phyloP scores from a whole-genome alignment of 2,329 filamentous ascomycete species.

The Ophiosphaerella narmari region DNA sequence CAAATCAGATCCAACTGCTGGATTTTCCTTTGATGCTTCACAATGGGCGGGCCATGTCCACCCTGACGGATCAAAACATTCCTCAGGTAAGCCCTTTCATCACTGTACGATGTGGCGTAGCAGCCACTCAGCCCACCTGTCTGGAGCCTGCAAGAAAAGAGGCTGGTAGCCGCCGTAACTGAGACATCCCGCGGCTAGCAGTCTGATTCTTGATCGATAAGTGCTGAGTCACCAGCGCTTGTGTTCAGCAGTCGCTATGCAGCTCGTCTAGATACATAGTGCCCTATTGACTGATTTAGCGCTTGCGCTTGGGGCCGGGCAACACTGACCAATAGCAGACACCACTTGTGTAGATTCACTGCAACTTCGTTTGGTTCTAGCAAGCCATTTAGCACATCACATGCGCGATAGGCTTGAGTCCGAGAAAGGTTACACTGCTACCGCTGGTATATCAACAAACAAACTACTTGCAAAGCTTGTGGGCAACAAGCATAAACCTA shows the following conservation, averaged over 20 bases:
- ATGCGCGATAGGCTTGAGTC: slow-evolving; percentile 74
- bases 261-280: not conserved
- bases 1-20: slow-evolving; percentile 72
- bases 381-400: slow-evolving; percentile 78
- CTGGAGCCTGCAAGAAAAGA: not conserved
- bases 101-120: slow-evolving; percentile 10
- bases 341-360: slow-evolving; percentile 42
- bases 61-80: slow-evolving; percentile 43
- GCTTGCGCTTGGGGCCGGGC: not conserved
- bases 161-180: slow-evolving; percentile 7
- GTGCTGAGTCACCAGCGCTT: not conserved
- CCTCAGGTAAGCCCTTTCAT: slow-evolving; percentile 25
- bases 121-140: not conserved
- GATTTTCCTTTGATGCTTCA: slow-evolving; percentile 79
- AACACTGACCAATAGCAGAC: slow-evolving; percentile 23
- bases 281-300: not conserved
- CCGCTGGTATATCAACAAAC: slow-evolving; percentile 84
- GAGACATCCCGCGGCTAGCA: slow-evolving; percentile 2
- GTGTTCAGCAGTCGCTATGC: not conserved
- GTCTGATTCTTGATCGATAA: not conserved
- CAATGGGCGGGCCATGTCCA: slow-evolving; percentile 67
- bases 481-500: slow-evolving; percentile 83
- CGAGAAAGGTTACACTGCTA: slow-evolving; percentile 81
- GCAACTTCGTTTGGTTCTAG: slow-evolving; percentile 69
- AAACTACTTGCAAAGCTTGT: slow-evolving; percentile 86